These are phyloP conservation scores for Stereocaulon alpinum DNA, from an alignment of 495 filamentous ascomycete species.

Conservation along the genomic window DNA sequence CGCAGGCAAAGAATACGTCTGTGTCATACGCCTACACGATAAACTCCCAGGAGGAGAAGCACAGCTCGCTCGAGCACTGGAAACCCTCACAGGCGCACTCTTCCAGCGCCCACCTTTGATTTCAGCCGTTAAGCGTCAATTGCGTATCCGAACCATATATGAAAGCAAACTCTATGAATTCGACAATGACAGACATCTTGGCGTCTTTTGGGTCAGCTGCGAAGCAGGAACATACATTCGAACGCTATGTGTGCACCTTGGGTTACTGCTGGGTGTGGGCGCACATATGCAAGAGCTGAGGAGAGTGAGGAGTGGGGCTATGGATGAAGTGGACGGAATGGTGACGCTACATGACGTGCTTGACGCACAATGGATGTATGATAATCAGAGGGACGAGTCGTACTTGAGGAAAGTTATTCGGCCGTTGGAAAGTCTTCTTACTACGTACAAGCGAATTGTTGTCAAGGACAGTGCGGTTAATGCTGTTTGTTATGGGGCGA, in stretches of 20 bases:
- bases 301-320: slow-evolving; percentile 85
- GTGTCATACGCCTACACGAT: slow-evolving; percentile 84
- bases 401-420: slow-evolving; percentile 80
- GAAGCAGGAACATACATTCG: slow-evolving; percentile 98
- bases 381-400: slow-evolving; percentile 83
- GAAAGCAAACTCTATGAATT: slow-evolving; percentile 93
- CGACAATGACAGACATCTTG: slow-evolving; percentile 94
- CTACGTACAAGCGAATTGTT: slow-evolving; percentile 86
- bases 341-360: slow-evolving; percentile 93
- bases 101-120: slow-evolving; percentile 97
- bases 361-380: slow-evolving; percentile 86
- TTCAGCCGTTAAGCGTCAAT: slow-evolving; percentile 94
- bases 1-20: slow-evolving; percentile 85
- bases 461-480: slow-evolving; percentile 96
- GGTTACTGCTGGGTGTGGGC: slow-evolving; percentile 83
- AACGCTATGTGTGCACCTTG: slow-evolving; percentile 93
- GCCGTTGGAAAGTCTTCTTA: slow-evolving; percentile 83
- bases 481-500: slow-evolving; percentile 95
- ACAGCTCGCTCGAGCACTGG: slow-evolving; percentile 79
- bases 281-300: slow-evolving; percentile 98
- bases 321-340: slow-evolving; percentile 78
- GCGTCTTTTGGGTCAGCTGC: slow-evolving; percentile 98
- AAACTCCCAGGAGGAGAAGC: slow-evolving; percentile 82
- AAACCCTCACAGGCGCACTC: slow-evolving; percentile 88
- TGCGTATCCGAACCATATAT: slow-evolving; percentile 93